Evolutionary conservation across 768 basidiomycete genomes (phyloP).

Genomic region (Kwoniella pini): DNA sequence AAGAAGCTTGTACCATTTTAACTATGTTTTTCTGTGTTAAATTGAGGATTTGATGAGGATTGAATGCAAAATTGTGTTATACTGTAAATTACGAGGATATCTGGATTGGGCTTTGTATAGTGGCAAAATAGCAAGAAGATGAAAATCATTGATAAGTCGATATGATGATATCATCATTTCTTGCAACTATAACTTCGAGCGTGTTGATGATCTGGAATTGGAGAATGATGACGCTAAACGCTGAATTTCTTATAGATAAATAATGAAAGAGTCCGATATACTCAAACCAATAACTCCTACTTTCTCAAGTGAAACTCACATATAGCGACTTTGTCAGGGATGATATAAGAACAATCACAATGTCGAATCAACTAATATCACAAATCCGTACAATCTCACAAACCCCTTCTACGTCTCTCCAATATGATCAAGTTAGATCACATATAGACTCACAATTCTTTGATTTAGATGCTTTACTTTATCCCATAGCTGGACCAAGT

Average conservation of each 20-base stretch:
- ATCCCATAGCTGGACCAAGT: slow-evolving; percentile 16
- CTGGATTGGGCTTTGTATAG: neutral
- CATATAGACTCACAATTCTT: slow-evolving; percentile 24
- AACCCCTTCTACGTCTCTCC: neutral
- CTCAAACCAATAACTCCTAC: too few relatives aligned
- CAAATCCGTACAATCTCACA: slow-evolving; percentile 18
- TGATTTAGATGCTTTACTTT: slow-evolving; percentile 18
- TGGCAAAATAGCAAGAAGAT: neutral
- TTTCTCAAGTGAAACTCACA: too few relatives aligned
- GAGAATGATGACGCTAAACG: slow-evolving; percentile 2
- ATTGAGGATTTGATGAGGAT: neutral
- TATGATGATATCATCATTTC: slow-evolving; percentile 15
- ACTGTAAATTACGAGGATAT: too few relatives aligned
- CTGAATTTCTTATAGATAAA: too few relatives aligned
- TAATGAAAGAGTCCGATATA: too few relatives aligned
- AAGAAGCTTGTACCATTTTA: slow-evolving; percentile 44
- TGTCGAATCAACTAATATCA: slow-evolving; percentile 6
- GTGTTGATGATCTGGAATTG: neutral
- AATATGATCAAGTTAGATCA: slow-evolving; percentile 10
- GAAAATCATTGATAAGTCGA: slow-evolving; percentile 5
- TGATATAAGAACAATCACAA: too few relatives aligned
- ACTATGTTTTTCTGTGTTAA: too few relatives aligned
- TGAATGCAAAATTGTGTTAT: too few relatives aligned
- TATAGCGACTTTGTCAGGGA: too few relatives aligned
- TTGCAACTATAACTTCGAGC: neutral